Conservation (phyloP, 2,329 filamentous ascomycete species). For the Venturia effusa region DNA sequence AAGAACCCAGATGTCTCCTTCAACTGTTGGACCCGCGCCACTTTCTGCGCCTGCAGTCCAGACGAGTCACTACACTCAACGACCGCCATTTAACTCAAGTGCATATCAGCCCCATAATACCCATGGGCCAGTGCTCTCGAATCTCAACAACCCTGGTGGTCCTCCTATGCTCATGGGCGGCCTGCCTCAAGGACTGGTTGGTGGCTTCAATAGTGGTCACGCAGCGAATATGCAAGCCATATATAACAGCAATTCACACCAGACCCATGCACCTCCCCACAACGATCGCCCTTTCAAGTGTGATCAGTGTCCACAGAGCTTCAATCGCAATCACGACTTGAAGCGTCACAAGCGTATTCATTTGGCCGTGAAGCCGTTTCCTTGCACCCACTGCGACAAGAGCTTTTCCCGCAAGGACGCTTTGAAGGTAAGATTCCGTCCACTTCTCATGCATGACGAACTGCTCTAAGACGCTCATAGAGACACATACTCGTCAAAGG, state of each 20-base stretch:
- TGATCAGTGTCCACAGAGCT: conserved; percentile 82
- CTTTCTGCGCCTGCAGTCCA: conserved; percentile 39
- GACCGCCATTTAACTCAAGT: conserved; percentile 27
- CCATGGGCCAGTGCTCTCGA: conserved; percentile 63
- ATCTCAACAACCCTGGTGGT: conserved; percentile 61
- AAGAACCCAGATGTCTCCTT: conserved; percentile 42
- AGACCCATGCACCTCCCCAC: conserved; percentile 38
- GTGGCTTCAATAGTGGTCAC: conserved; percentile 49
- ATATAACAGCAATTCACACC: conserved; percentile 42
- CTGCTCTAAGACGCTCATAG: conserved; percentile 27
- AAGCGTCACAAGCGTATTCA: conserved; percentile 96
- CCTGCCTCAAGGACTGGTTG: conserved; percentile 44
- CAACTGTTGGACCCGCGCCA: conserved; percentile 30
- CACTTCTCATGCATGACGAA: background rate
- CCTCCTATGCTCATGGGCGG: conserved; percentile 61
- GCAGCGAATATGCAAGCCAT: conserved; percentile 54
- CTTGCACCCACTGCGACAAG: conserved; percentile 85
- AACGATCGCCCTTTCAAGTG: conserved; percentile 91
- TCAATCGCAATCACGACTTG: conserved; percentile 91
- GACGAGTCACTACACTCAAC: conserved; percentile 36
- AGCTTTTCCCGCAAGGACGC: conserved; percentile 96
- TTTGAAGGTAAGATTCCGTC: conserved; percentile 58
- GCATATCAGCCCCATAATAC: conserved; percentile 37
- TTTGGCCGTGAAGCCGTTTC: conserved; percentile 88
- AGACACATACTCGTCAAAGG: conserved; percentile 58